Conservation (phyloP, 257 asterid genomes). For the Rehmannia glutinosa region DNA sequence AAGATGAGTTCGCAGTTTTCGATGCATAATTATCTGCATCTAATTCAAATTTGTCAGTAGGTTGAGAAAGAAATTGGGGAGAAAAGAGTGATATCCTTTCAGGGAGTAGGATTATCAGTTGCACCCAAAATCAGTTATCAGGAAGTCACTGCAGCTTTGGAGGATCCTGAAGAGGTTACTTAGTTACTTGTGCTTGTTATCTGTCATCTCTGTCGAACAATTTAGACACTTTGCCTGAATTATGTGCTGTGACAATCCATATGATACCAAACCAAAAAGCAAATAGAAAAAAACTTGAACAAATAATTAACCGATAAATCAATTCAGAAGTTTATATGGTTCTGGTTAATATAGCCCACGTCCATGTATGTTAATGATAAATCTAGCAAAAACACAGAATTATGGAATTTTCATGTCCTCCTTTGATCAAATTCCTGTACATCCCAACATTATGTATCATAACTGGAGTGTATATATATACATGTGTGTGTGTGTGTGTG, state of each 20-base stretch:
- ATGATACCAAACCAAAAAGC: neutral
- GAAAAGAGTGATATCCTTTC: constrained; percentile 65
- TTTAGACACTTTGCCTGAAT: neutral
- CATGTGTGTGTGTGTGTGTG: neutral
- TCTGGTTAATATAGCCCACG: neutral
- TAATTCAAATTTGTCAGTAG: constrained; percentile 26
- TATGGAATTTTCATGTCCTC: neutral
- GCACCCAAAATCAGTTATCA: constrained; percentile 44
- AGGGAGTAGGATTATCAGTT: constrained; percentile 71
- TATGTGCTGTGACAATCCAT: neutral
- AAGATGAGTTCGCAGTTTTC: neutral
- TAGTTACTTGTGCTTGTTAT: neutral
- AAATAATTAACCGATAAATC: neutral
- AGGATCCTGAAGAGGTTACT: constrained; percentile 62
- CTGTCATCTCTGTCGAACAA: neutral
- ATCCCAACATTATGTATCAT: no score
- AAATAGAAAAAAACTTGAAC: neutral
- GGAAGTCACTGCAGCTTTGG: constrained; percentile 38
- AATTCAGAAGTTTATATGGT: neutral
- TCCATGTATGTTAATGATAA: neutral
- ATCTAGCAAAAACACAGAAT: neutral
- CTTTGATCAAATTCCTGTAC: no score
- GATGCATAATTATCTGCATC: neutral
- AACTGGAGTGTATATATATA: no score
- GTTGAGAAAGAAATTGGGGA: constrained; percentile 85